Conservation (phyloP, 2,329 filamentous ascomycete species). For the Ceratocystis alfenasii region DNA sequence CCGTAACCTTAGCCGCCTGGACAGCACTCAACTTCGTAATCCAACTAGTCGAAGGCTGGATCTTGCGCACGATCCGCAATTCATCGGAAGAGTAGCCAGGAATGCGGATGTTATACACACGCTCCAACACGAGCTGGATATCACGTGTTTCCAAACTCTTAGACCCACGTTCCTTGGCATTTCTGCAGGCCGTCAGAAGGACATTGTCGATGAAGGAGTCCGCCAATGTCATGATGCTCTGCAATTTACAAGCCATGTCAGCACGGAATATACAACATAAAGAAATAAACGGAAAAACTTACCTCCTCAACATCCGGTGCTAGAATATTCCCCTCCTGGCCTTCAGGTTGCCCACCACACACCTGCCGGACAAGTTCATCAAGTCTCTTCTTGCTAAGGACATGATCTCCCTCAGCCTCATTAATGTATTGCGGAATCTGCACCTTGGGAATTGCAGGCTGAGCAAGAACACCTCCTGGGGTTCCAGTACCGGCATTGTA, state of each 20-base stretch:
- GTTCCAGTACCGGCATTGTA: constrained; percentile 66
- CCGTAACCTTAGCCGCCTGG: constrained; percentile 77
- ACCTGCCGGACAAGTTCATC: constrained; percentile 92
- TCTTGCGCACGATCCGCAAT: constrained; percentile 84
- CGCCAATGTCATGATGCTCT: constrained; percentile 79
- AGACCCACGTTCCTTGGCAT: constrained; percentile 84
- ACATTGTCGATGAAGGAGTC: constrained; percentile 94
- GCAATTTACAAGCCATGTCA: constrained; percentile 9
- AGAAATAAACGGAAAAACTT: constrained; percentile 27
- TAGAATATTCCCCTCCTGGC: constrained; percentile 62
- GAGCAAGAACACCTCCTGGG: constrained; percentile 70
- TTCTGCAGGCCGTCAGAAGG: constrained; percentile 71
- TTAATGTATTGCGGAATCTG: constrained; percentile 75
- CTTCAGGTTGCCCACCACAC: constrained; percentile 63
- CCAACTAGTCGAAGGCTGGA: constrained; percentile 78
- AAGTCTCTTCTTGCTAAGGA: constrained; percentile 95
- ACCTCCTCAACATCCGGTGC: constrained; percentile 95
- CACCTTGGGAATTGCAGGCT: constrained; percentile 71
- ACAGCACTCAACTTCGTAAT: constrained; percentile 96
- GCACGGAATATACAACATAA: background rate
- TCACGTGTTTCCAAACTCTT: constrained; percentile 83
- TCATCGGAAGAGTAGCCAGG: constrained; percentile 93
- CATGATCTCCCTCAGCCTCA: constrained; percentile 81
- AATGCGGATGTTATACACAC: constrained; percentile 81
- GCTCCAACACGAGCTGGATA: constrained; percentile 69